A percentile compares a stretch with the other conserved stretches of the same genome.
phyloP scores from a whole-genome alignment of 768 basidiomycete species.

The Hemileccinum rubropunctum region DNA sequence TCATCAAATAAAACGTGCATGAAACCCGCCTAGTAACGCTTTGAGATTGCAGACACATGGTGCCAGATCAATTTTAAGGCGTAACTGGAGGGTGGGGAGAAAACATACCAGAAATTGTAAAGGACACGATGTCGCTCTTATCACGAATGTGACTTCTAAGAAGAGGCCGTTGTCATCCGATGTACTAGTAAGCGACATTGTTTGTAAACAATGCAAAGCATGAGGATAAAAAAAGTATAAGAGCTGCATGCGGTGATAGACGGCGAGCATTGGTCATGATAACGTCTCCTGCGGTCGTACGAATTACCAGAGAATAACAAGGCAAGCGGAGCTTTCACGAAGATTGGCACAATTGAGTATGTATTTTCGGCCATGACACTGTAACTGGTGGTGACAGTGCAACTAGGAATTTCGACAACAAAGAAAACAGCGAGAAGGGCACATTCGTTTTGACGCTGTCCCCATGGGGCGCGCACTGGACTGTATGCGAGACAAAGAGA shows the following conservation, averaged over 20 bases:
- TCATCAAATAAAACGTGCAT: slow-evolving; percentile 7
- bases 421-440: slow-evolving; percentile 3
- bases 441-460: slow-evolving; percentile 1
- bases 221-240: slow-evolving; percentile 2
- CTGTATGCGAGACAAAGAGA: neutral
- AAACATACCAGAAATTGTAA: slow-evolving; percentile 5
- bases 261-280: neutral
- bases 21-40: slow-evolving; percentile 2
- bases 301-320: slow-evolving; percentile 7
- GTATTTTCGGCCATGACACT: neutral
- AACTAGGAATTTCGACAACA: slow-evolving; percentile 1
- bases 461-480: neutral
- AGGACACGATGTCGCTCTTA: neutral
- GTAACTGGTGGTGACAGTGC: neutral
- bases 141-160: slow-evolving; percentile 1
- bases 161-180: neutral
- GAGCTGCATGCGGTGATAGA: slow-evolving; percentile 1
- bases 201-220: slow-evolving; percentile 7
- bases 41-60: neutral
- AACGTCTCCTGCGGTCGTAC: neutral
- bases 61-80: no score
- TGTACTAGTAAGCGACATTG: neutral
- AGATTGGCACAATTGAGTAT: slow-evolving; percentile 4
- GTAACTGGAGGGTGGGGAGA: neutral
- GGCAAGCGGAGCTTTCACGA: neutral